Percentiles rank a stretch among this genome's conserved stretches.
Conservation (phyloP, 2,329 filamentous ascomycete genomes). For the Rhynchosporium graminicola region DNA sequence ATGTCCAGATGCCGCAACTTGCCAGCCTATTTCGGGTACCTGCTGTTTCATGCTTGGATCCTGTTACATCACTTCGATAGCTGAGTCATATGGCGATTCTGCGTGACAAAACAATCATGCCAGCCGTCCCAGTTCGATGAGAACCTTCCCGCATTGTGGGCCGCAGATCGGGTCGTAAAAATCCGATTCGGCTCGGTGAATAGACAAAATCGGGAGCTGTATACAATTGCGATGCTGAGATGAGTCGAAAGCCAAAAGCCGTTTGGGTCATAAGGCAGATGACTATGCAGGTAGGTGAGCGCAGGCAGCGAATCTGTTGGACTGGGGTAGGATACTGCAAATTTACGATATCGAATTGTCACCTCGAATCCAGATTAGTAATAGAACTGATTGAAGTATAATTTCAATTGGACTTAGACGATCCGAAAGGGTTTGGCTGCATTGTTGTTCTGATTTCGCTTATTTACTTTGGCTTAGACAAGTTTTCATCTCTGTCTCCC, state of each 20-base stretch:
- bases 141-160: background rate
- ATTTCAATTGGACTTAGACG: too few species aligned
- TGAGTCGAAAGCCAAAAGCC: background rate
- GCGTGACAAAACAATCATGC: background rate
- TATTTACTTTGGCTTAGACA: background rate
- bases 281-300: background rate
- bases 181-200: background rate
- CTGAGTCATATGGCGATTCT: conserved; percentile 17
- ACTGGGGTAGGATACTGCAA: background rate
- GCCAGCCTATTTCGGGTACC: conserved; percentile 16
- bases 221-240: background rate
- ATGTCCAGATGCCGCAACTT: background rate
- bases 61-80: conserved; percentile 8
- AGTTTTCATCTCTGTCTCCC: background rate
- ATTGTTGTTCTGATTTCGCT: too few species aligned
- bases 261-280: background rate
- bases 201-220: too few species aligned
- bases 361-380: too few species aligned
- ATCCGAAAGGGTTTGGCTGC: too few species aligned
- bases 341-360: too few species aligned
- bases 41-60: conserved; percentile 12
- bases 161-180: background rate
- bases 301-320: too few species aligned
- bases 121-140: background rate
- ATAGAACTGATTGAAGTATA: too few species aligned